Percentiles rank a stretch among this genome's conserved stretches.
Evolutionary conservation across 495 filamentous ascomycete genomes (phyloP).

Genomic region (Astrocystis sublimbata): DNA sequence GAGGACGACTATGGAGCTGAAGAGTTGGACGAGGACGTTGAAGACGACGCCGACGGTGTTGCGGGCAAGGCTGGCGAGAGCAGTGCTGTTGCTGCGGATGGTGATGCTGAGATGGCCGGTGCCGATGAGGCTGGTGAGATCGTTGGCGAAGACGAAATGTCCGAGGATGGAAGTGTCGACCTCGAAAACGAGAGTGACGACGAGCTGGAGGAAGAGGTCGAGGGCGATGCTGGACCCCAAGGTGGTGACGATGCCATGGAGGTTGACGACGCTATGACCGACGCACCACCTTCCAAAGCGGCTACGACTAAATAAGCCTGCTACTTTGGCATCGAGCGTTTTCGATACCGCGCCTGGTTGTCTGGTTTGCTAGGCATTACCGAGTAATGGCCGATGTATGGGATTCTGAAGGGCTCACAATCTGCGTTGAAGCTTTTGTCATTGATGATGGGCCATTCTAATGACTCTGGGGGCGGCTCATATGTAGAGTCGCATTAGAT

Average conservation of each 20-base stretch:
- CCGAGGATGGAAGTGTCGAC: constrained; percentile 90
- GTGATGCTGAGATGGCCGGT: constrained; percentile 85
- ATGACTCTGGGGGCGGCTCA: neutral
- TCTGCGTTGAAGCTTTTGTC: neutral
- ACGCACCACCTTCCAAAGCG: constrained; percentile 24
- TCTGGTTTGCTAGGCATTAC: neutral
- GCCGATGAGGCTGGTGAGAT: constrained; percentile 55
- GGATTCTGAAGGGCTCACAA: neutral
- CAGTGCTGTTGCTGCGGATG: constrained; percentile 50
- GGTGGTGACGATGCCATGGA: constrained; percentile 83
- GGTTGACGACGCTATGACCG: constrained; percentile 57
- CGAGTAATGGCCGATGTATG: neutral
- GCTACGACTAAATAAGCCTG: constrained; percentile 1
- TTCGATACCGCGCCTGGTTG: neutral
- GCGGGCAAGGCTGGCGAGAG: constrained; percentile 42
- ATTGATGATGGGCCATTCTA: neutral
- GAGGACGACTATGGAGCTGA: constrained; percentile 91
- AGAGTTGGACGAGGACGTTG: constrained; percentile 68
- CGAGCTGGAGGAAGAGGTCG: constrained; percentile 82
- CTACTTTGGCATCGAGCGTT: neutral
- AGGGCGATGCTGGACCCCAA: constrained; percentile 66
- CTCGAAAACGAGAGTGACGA: constrained; percentile 87
- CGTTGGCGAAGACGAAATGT: constrained; percentile 70
- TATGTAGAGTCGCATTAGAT: neutral
- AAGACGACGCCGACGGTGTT: constrained; percentile 47